Base-by-base conservation (phyloP, 2,329 filamentous ascomycete species). In the Colletotrichum sp. region DNA sequence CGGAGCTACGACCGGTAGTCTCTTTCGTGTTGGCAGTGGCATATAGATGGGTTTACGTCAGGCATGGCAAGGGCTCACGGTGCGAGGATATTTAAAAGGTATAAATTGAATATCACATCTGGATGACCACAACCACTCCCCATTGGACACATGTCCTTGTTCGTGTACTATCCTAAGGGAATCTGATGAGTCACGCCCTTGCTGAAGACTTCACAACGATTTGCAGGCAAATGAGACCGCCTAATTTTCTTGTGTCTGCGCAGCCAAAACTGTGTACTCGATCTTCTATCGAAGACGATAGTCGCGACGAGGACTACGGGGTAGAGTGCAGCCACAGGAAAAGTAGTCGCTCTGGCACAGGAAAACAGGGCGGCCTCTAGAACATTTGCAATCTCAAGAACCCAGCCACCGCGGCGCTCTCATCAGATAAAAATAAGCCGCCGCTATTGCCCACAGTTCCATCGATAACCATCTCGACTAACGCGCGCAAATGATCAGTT, bases 1-100 rank as follows among this genome's bases (percentile, higher is more conserved):
- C 78, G 82, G 68, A 80, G 75, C 27, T 76, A 76, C n/a, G 71
- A 76, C 15, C 60, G 66, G 55, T 75, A 65, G 34, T 39, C 18
- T 3, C 4, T 28, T 28, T 48, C 18, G 6, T 5, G 18, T 10
- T 0, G 18, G 0, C 9, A 0, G 39, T n/a, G 39, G 0, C 18
- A n/a, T 0, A 5, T 6, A n/a, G 9, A 64, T 64, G 27, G 25
- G 43, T 52, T 52, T 8, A 22, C 0, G 2, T 13, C 43, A 22
- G n/a, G 43, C 43, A 52, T 52, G 43, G 43, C 43, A 13, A 52
- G n/a, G n/a, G 10, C 1, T 2, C 2, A 3, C n/a, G 12, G n/a
- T 52, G 43, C 43, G 5, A 52, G 4, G 2, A 25, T 52, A 2
- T 22, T 52, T 15, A 7, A 52, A 52, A 18, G 43, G 0, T 4